phyloP scores from a whole-genome alignment of 1,139 yeast genomes.

The Kurtzmaniella quercitrusa region DNA sequence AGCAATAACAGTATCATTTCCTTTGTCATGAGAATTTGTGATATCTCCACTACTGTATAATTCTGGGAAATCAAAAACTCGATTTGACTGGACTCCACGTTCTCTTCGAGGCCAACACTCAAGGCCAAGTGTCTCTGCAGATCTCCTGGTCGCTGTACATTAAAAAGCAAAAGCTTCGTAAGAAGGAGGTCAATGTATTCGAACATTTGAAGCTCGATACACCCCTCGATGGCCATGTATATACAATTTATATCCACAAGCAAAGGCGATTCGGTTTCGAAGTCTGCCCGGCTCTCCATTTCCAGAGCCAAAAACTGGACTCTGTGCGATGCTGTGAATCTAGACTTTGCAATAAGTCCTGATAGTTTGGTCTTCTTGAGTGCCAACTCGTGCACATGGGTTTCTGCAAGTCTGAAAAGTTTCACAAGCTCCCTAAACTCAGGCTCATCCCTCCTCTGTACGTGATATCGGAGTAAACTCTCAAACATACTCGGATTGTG shows the following conservation, averaged over 20 bases:
- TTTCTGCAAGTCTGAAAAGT: conserved; percentile 26
- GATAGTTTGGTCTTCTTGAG: conserved; percentile 17
- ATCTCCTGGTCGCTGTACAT: conserved; percentile 11
- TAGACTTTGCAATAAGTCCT: conserved; percentile 26
- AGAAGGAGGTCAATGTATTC: conserved; percentile 31
- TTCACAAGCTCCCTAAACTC: conserved; percentile 24
- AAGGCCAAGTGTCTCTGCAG: conserved; percentile 14
- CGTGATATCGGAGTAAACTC: conserved; percentile 24
- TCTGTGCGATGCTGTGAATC: conserved; percentile 14
- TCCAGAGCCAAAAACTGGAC: conserved; percentile 10
- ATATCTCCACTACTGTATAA: conserved; percentile 11
- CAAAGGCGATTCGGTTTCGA: conserved; percentile 13
- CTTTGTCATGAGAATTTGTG: conserved; percentile 20
- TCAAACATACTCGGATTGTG: conserved; percentile 25
- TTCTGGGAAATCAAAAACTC: conserved; percentile 14
- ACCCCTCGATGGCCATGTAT: conserved; percentile 26
- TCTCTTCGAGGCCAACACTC: conserved; percentile 12
- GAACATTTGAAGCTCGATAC: conserved; percentile 24
- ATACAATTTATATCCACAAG: conserved; percentile 16
- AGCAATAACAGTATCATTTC: conserved; percentile 23
- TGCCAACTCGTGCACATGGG: conserved; percentile 21
- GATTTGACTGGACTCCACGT: conserved; percentile 5
- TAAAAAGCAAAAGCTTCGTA: conserved; percentile 31
- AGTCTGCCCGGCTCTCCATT: conserved; percentile 10
- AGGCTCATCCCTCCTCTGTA: conserved; percentile 14